These are phyloP conservation scores for Nakazawaea holstii DNA, from an alignment of 805 yeast species.

Conservation along the genomic window DNA sequence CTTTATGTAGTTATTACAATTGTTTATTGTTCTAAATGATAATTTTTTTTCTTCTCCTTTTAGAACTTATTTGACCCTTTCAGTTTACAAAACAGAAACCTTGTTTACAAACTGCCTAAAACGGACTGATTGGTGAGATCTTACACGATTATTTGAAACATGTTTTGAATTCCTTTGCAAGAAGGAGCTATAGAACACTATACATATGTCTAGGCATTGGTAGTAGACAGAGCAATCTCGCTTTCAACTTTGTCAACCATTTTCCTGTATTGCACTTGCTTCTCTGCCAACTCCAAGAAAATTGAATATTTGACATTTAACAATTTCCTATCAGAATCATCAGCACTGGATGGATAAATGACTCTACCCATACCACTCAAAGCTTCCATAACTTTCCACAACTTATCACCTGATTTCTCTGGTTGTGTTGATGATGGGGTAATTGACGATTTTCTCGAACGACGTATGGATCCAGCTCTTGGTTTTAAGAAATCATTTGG, in stretches of 20 bases:
- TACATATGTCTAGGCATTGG: too few relatives aligned
- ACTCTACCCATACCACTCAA: constrained; percentile 82
- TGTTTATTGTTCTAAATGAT: too few relatives aligned
- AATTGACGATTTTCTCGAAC: constrained; percentile 12
- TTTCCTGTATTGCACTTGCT: constrained; percentile 72
- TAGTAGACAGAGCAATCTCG: constrained; percentile 21
- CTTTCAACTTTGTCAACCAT: constrained; percentile 49
- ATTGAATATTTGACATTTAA: constrained; percentile 77
- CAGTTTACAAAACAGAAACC: background rate
- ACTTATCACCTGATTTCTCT: constrained; percentile 45
- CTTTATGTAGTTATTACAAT: too few relatives aligned
- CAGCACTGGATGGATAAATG: constrained; percentile 56
- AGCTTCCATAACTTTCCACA: constrained; percentile 85
- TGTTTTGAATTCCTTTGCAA: background rate
- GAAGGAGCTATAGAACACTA: too few relatives aligned
- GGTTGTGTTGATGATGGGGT: constrained; percentile 3
- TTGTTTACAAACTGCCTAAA: background rate
- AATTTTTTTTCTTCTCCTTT: background rate
- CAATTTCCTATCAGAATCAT: constrained; percentile 62
- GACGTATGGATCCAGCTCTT: constrained; percentile 23
- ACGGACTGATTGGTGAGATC: background rate
- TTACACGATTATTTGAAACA: background rate
- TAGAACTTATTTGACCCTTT: background rate
- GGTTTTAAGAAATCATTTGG: constrained; percentile 29
- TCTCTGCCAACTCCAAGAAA: constrained; percentile 80